Evolutionary conservation across 73 alveolate genomes (phyloP), one percentile per base, ranked within the genome.

Genomic region (Effrenium voratum): DNA sequence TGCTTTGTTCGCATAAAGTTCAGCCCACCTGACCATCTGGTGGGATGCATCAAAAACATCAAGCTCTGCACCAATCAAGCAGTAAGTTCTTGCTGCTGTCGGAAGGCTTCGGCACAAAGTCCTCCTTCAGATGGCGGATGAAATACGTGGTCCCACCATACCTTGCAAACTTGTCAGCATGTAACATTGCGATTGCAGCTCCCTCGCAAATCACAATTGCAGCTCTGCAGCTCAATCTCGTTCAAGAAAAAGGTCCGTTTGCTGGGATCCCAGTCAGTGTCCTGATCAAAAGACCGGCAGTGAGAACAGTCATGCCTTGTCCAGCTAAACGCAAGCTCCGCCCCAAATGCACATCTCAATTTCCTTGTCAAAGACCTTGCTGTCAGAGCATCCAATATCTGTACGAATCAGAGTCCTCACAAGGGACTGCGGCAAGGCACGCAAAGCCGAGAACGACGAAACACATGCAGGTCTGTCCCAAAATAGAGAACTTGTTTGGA

Each of bases 171-270:
- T 26, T 4, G 46, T 34, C 34, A 24, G 34, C 47, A n/a, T n/a
- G n/a, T n/a, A n/a, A n/a, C n/a, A n/a, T n/a, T 4, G 26, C 81
- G 47, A 5, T 34, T 46, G 34, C 24, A 19, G 26, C 47, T 70
- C 81, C 32, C 88, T 38, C 13, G 34, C 8, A 3, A 73, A 5
- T 73, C 40, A 28, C 55, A 73, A 30, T 38, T 72, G 46, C n/a
- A n/a, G n/a, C n/a, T n/a, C n/a, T n/a, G n/a, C n/a, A n/a, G 49
- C 98, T 92, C 98, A 83, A 92, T 92, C 98, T 92, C 98, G 49
- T 92, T 92, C 92, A 92, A 55, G 85, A 92, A 92, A 66, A 92
- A 92, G 66, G 98, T 92, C 46, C 91, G 90, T 4, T 52, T 57
- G 50, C 75, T 44, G 36, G 98, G 98, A 32, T 92, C 81, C 98